Base-by-base conservation (phyloP, 23 red algal genomes). In the Gracilaria domingensis region DNA sequence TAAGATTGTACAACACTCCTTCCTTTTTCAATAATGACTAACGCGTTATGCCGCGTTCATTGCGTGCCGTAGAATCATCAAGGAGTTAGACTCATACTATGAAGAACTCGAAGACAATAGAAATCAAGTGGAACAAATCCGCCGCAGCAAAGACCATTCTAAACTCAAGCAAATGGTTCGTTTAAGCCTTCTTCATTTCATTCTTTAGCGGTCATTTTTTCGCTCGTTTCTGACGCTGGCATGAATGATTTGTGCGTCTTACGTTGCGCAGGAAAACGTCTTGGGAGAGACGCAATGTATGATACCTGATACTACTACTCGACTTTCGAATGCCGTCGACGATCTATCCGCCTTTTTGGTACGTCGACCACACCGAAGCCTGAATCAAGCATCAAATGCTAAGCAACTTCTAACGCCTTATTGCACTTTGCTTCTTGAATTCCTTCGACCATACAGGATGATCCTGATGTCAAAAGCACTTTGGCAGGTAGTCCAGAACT, bases 121-220 rank as follows among this genome's bases (percentile, higher is more conserved):
- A 25, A 75, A 65, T 13, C 75, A 49, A 28, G 84, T 88, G 2
- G 84, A 88, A 8, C 25, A 78, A 38, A 69, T 88, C 74, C 84
- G 84, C 18, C 30, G 58, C 37, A 88, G 84, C 33, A 42, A 75
- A 34, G 84, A 88, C 30, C 84, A 88, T 47, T 88, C 84, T 60
- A 88, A 88, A 36, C 69, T 88, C 9, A 88, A 88, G 53, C 84
- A 88, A 88, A 70, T 62, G 84, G 84, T 88, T 21, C 30, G 84
- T 55, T 30, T 14, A 28, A 18, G 47, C 39, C 30, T 53, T 57
- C 29, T 50, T 18, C 8, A 48, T 61, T 21, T n/a, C n/a, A n/a
- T 59, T 25, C 61, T 23, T 47, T 45, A 4, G 42, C 17, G 58
- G 26, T 66, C 58, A 21, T 61, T 30, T 36, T 36, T 69, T 18